Percentiles rank a stretch among this genome's conserved stretches.
These are phyloP conservation scores for Spizellomyces sp. DNA, from an alignment of 192 early-diverging fungal species.

Conservation along the genomic window DNA sequence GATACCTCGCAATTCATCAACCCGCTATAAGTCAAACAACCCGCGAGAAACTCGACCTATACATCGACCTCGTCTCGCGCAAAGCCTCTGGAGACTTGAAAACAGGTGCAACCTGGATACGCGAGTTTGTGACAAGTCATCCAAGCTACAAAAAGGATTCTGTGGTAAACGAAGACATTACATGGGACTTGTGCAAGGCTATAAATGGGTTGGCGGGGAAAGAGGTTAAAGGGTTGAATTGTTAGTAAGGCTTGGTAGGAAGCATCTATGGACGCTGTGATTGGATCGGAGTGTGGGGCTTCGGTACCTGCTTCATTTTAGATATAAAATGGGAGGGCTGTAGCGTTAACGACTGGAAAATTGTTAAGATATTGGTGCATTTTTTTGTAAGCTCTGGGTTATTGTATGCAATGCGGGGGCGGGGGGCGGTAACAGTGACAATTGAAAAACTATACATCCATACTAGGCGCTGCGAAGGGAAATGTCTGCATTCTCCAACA, in stretches of 20 bases:
- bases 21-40: constrained; percentile 69
- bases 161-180: constrained; percentile 81
- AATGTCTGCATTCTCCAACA: too few species aligned
- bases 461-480: too few species aligned
- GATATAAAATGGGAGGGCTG: too few species aligned
- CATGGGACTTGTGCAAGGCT: constrained; percentile 78
- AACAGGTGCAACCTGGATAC: constrained; percentile 89
- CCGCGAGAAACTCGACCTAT: constrained; percentile 68
- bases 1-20: constrained; percentile 71
- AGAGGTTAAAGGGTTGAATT: constrained; percentile 30
- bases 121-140: constrained; percentile 84
- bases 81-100: constrained; percentile 80
- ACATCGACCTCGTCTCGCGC: constrained; percentile 77
- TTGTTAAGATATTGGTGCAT: too few species aligned
- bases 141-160: constrained; percentile 89
- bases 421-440: too few species aligned
- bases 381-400: too few species aligned
- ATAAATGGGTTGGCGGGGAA: constrained; percentile 20
- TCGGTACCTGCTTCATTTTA: too few species aligned
- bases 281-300: too few species aligned
- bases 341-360: too few species aligned
- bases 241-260: background rate
- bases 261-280: background rate
- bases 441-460: too few species aligned
- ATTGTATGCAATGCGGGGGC: too few species aligned